phyloP scores from a whole-genome alignment of 108 stramenopile genomes.

The Epithemia pelagica region DNA sequence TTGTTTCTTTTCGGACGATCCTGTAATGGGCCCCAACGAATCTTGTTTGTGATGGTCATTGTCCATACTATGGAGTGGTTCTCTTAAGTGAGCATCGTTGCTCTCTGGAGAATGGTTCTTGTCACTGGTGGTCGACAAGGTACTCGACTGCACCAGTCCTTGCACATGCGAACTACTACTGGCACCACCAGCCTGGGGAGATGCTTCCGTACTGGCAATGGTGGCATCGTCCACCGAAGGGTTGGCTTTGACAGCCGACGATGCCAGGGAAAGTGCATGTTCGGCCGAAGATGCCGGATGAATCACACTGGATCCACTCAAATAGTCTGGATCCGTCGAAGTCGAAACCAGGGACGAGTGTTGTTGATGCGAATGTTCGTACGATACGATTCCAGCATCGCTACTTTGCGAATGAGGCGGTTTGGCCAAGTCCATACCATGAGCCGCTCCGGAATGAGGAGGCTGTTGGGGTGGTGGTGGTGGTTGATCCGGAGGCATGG shows the following conservation, averaged over 20 bases:
- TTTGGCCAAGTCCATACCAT: no score
- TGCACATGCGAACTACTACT: no score
- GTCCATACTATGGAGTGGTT: neutral
- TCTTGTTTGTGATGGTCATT: neutral
- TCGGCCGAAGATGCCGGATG: neutral
- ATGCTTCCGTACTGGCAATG: neutral
- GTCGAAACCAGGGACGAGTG: neutral
- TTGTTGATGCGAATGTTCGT: no score
- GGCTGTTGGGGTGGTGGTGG: neutral
- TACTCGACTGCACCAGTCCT: neutral
- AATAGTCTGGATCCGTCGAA: neutral
- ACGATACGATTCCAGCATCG: no score
- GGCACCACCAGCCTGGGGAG: neutral
- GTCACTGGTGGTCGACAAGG: neutral
- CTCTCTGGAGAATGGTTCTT: neutral
- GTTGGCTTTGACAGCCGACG: neutral
- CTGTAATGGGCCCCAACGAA: neutral
- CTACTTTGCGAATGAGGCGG: no score
- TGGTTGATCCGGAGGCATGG: neutral
- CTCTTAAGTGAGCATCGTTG: neutral
- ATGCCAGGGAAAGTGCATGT: neutral
- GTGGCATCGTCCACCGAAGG: neutral
- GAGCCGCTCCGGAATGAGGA: neutral
- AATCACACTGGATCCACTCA: neutral
- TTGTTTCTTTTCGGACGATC: neutral